These are phyloP conservation scores for Sugiyamaella castrensis DNA, from an alignment of 1,139 yeast genomes.

Conservation along the genomic window DNA sequence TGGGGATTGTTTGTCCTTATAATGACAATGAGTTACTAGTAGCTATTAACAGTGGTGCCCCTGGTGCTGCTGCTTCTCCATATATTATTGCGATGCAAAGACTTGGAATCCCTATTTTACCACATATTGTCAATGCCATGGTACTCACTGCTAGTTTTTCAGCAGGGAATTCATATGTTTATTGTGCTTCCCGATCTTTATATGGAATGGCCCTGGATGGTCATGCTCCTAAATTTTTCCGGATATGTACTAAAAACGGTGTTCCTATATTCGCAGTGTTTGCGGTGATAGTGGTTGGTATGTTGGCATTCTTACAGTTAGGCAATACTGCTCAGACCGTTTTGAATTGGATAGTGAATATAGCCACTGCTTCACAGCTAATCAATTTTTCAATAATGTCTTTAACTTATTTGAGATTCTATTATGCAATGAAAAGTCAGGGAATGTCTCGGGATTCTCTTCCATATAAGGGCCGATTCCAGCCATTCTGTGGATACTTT, in stretches of 20 bases:
- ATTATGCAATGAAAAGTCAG: constrained; percentile 59
- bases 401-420: constrained; percentile 61
- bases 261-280: constrained; percentile 56
- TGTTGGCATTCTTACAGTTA: constrained; percentile 55
- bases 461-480: constrained; percentile 54
- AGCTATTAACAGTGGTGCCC: constrained; percentile 47
- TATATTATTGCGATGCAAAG: constrained; percentile 62
- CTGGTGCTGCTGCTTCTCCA: constrained; percentile 63
- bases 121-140: constrained; percentile 61
- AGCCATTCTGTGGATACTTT: constrained; percentile 52
- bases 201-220: constrained; percentile 62
- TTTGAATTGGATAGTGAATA: constrained; percentile 68
- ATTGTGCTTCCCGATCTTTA: constrained; percentile 55
- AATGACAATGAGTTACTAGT: constrained; percentile 46
- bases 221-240: constrained; percentile 48
- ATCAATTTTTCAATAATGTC: constrained; percentile 67
- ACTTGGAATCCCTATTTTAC: constrained; percentile 52
- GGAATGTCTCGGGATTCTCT: constrained; percentile 52
- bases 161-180: constrained; percentile 71
- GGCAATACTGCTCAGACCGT: constrained; percentile 61
- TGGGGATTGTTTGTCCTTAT: constrained; percentile 56
- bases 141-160: constrained; percentile 63
- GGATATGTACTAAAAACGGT: constrained; percentile 48
- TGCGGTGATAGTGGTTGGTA: constrained; percentile 48
- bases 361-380: constrained; percentile 77